Evolutionary conservation across 2,329 filamentous ascomycete genomes (phyloP).

Genomic region (Hypomyces rosellus): DNA sequence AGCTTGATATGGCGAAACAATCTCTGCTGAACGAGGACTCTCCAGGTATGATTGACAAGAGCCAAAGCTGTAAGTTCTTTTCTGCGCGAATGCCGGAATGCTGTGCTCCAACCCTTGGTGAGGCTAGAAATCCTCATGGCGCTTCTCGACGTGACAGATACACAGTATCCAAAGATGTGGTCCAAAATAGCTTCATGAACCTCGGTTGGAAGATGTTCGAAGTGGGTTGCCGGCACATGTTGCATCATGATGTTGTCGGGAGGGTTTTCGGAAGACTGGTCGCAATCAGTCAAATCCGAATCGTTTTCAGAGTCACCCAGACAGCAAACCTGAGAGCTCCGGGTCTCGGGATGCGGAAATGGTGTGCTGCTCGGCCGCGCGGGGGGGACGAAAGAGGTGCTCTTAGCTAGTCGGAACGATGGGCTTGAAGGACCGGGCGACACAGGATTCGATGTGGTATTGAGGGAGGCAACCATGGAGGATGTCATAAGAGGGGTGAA

Average conservation of each 20-base stretch:
- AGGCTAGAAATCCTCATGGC: slow-evolving; percentile 47
- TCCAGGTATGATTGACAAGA: slow-evolving; percentile 58
- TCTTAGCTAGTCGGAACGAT: slow-evolving; percentile 41
- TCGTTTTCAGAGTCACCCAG: slow-evolving; percentile 19
- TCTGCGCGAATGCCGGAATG: slow-evolving; percentile 59
- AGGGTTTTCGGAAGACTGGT: slow-evolving; percentile 3
- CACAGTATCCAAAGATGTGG: slow-evolving; percentile 62
- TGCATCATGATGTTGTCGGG: slow-evolving; percentile 12
- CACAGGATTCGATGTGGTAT: slow-evolving; percentile 46
- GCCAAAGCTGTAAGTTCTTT: slow-evolving; percentile 62
- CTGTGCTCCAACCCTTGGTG: slow-evolving; percentile 56
- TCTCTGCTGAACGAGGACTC: slow-evolving; percentile 60
- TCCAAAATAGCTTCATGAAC: slow-evolving; percentile 69
- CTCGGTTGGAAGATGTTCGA: slow-evolving; percentile 56
- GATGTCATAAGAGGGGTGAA: slow-evolving; percentile 31
- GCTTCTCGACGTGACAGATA: slow-evolving; percentile 53
- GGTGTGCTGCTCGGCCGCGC: slow-evolving; percentile 53
- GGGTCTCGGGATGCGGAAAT: slow-evolving; percentile 49
- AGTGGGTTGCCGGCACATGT: slow-evolving; percentile 24
- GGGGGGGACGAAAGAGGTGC: slow-evolving; percentile 29
- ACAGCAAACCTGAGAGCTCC: slow-evolving; percentile 25
- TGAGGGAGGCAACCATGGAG: slow-evolving; percentile 31
- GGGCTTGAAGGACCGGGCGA: slow-evolving; percentile 49
- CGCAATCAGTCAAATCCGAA: slow-evolving; percentile 10
- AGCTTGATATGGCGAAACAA: slow-evolving; percentile 72